Percentiles rank a stretch among this genome's conserved stretches.
These are phyloP conservation scores for Endoconidiophora laricicola DNA, from an alignment of 2,329 filamentous ascomycete genomes.

Conservation along the genomic window DNA sequence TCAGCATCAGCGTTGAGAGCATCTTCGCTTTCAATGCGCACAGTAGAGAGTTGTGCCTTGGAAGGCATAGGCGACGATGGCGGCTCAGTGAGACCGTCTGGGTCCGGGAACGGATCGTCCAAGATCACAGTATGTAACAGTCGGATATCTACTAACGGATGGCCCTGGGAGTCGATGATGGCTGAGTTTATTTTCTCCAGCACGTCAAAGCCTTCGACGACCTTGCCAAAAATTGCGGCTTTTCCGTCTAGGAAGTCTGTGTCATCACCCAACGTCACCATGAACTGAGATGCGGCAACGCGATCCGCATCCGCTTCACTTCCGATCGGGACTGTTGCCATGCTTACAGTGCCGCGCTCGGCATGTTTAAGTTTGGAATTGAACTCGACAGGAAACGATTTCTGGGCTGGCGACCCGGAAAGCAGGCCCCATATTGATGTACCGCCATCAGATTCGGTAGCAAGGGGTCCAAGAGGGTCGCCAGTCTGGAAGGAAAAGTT, in stretches of 20 bases:
- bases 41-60: slow-evolving; percentile 73
- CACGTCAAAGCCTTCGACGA: slow-evolving; percentile 89
- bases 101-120: slow-evolving; percentile 84
- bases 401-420: slow-evolving; percentile 45
- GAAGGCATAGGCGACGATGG: slow-evolving; percentile 65
- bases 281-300: slow-evolving; percentile 79
- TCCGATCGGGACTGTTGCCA: slow-evolving; percentile 81
- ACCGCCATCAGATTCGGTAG: slow-evolving; percentile 75
- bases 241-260: slow-evolving; percentile 85
- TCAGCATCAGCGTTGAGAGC: slow-evolving; percentile 56
- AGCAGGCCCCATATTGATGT: slow-evolving; percentile 82
- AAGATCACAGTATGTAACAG: slow-evolving; percentile 85
- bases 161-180: slow-evolving; percentile 71
- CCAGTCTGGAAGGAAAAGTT: slow-evolving; percentile 94
- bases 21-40: slow-evolving; percentile 81
- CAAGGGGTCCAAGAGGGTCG: slow-evolving; percentile 77
- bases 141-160: slow-evolving; percentile 84
- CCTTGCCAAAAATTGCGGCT: slow-evolving; percentile 86
- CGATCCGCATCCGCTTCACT: slow-evolving; percentile 62
- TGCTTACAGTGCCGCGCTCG: slow-evolving; percentile 84
- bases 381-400: slow-evolving; percentile 70
- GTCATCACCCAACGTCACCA: slow-evolving; percentile 78
- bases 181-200: slow-evolving; percentile 85
- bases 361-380: slow-evolving; percentile 75
- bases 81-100: slow-evolving; percentile 43